These are phyloP conservation scores for Syzygium syzygioides DNA, from an alignment of 441 rosid species.

Conservation along the genomic window DNA sequence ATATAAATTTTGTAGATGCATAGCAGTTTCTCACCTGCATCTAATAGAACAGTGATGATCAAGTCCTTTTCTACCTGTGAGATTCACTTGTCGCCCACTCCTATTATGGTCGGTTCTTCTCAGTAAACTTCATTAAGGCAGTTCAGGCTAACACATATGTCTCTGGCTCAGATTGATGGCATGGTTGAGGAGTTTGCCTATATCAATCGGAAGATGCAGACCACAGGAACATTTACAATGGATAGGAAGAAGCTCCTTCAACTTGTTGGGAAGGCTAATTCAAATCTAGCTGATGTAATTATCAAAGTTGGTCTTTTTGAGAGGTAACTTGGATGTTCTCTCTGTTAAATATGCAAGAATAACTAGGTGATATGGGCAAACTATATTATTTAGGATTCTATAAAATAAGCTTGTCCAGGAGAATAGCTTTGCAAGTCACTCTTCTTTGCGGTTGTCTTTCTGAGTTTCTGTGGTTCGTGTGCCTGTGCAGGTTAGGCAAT, in stretches of 20 bases:
- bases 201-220: constrained; percentile 83
- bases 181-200: constrained; percentile 95
- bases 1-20: not conserved
- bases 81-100: not conserved
- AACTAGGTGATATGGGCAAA: not conserved
- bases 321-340: constrained; percentile 35
- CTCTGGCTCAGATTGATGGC: constrained; percentile 59
- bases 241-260: constrained; percentile 81
- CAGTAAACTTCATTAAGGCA: not conserved
- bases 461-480: not conserved
- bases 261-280: constrained; percentile 96
- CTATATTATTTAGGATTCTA: not conserved
- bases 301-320: constrained; percentile 97
- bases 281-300: constrained; percentile 88
- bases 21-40: not conserved
- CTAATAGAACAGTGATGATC: not conserved
- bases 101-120: not conserved
- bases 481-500: not conserved
- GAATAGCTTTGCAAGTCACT: not conserved
- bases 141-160: not conserved
- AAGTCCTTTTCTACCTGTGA: not conserved
- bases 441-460: not conserved
- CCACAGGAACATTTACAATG: constrained; percentile 91
- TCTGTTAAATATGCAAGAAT: not conserved
- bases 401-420: not conserved